Base-by-base conservation (phyloP, 352 stramenopile species). In the Pythium oligandrum region DNA sequence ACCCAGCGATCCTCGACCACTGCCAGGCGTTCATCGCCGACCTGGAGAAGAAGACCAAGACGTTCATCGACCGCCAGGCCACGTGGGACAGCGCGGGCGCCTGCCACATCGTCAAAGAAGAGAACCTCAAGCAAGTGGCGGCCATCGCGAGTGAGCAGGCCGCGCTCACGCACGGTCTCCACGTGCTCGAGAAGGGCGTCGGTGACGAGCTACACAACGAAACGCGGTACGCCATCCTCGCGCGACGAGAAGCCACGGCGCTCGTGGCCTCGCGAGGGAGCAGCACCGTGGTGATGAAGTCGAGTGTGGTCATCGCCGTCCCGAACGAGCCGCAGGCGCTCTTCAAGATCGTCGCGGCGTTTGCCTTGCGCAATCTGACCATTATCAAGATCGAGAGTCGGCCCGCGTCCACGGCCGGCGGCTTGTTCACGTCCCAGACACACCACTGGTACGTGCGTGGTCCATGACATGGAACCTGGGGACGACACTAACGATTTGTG, bases 321-420 rank as follows among this genome's bases (percentile, higher is more conserved):
- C 76, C 74, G 4, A 90, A 90, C 43, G 76, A 90, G 35, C 67
- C 76, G 1, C 76, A 88, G 60, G 74, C 74, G 31, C 63, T 90
- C 32, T 90, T 88, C 64, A 87, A 88, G 63, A 81, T 88, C 52
- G 74, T 90, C 4, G 77, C 78, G n/a, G 78, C 76, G 4, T 90
- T 90, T 44, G 78, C 76, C n/a, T 59, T 90, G 32, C 76, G 76
- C 31, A 88, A 90, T 44, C 49, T 90, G 31, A 83, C 80, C 62
- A 86, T 90, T 40, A 75, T 88, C 59, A 87, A 90, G 73, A 90
- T 90, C n/a, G 76, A 90, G 54, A 88, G 76, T 38, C 76, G 78
- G n/a, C 78, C 78, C 6, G 78, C 78, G 1, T 72, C 78, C 42
- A 90, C 76, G 10, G 78, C 76, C 0, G 71, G 69, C 6, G 73